Conservation (phyloP, 2,329 filamentous ascomycete genomes). For the Fusarium tupiense region DNA sequence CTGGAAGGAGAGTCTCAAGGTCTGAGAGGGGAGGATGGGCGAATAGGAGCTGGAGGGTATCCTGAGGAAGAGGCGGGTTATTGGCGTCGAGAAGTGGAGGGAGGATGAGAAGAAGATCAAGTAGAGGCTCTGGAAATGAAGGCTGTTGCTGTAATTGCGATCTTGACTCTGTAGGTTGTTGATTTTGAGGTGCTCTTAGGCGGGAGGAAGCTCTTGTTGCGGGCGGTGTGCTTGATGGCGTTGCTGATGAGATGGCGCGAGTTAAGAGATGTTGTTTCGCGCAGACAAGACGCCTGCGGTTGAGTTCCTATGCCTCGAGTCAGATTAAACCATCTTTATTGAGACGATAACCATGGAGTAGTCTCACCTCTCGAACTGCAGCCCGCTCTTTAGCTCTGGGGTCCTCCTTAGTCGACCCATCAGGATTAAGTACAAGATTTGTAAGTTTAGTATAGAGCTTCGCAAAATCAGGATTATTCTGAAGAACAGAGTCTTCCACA, state of each 20-base stretch:
- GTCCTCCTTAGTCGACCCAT: conserved; percentile 66
- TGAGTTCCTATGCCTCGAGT: conserved; percentile 55
- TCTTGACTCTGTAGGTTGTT: conserved; percentile 35
- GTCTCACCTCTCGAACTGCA: conserved; percentile 58
- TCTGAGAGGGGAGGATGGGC: conserved; percentile 60
- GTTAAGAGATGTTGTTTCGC: conserved; percentile 63
- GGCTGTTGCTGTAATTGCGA: conserved; percentile 29
- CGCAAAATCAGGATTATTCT: conserved; percentile 69
- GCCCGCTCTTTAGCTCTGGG: conserved; percentile 61
- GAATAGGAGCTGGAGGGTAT: conserved; percentile 57
- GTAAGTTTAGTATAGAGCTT: conserved; percentile 65
- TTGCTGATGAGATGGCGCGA: conserved; percentile 59
- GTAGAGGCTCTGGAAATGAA: conserved; percentile 55
- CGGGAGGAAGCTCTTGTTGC: conserved; percentile 42
- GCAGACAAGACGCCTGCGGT: conserved; percentile 56
- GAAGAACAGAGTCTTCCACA: conserved; percentile 63
- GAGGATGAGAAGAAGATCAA: conserved; percentile 65
- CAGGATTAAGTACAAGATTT: conserved; percentile 62
- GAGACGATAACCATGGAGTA: background rate
- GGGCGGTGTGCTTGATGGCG: conserved; percentile 44
- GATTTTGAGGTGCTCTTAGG: conserved; percentile 27
- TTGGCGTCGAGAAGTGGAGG: conserved; percentile 57
- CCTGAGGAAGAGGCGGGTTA: conserved; percentile 47
- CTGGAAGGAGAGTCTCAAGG: conserved; percentile 59
- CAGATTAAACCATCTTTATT: background rate